Evolutionary conservation across 176 grass and related monocot genomes (phyloP).

Genomic region (Phyllostachys edulis): DNA sequence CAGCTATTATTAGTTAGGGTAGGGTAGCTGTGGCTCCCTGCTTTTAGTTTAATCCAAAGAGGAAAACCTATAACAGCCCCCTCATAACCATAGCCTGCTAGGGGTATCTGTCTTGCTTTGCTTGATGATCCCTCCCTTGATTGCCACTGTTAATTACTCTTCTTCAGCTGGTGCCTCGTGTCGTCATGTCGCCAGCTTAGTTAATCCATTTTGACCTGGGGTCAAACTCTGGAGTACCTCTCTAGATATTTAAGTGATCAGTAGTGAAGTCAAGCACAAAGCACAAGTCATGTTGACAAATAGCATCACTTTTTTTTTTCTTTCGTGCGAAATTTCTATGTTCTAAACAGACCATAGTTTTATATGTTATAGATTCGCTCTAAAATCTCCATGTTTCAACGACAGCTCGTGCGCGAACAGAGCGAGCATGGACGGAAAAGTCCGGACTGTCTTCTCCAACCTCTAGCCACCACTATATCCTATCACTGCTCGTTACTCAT

Average conservation of each 20-base stretch:
- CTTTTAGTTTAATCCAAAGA: constrained; percentile 49
- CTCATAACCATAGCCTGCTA: not conserved
- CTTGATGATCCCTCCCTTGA: not conserved
- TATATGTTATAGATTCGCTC: too few species aligned
- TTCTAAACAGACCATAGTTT: too few species aligned
- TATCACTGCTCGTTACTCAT: too few species aligned
- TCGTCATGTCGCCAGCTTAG: not conserved
- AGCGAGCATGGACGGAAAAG: too few species aligned
- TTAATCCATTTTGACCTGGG: not conserved
- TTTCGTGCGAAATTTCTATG: too few species aligned
- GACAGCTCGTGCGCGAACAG: too few species aligned
- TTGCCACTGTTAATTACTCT: not conserved
- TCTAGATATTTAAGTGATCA: not conserved
- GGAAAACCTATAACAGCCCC: constrained; percentile 30
- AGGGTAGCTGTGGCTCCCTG: constrained; percentile 22
- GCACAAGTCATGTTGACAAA: too few species aligned
- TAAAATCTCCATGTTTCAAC: too few species aligned
- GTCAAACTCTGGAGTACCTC: not conserved
- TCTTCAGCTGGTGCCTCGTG: not conserved
- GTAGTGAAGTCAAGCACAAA: too few species aligned
- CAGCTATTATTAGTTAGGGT: constrained; percentile 33
- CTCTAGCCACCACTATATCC: too few species aligned
- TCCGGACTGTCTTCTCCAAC: too few species aligned
- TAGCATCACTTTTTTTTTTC: too few species aligned
- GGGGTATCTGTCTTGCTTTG: not conserved